A percentile compares a stretch with the other conserved stretches of the same genome.
These are phyloP conservation scores for Agapanthus africanus DNA, from an alignment of 106 monocot genomes.

Conservation along the genomic window DNA sequence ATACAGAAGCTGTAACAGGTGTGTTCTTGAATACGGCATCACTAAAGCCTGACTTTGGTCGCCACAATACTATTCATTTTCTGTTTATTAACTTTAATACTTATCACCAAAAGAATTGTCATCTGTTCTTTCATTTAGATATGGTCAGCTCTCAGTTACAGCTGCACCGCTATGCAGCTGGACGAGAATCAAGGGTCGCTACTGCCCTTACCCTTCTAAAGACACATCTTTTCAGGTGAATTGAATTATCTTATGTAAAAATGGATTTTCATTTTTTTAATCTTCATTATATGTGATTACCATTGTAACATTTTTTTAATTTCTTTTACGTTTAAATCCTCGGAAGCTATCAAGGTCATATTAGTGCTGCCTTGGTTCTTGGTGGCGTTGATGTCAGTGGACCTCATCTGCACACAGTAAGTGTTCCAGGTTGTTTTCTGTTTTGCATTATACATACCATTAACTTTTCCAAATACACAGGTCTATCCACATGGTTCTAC, in stretches of 20 bases:
- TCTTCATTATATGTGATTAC: too few species aligned
- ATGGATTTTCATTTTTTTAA: too few species aligned
- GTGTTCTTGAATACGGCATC: background rate
- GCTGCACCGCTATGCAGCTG: conserved; percentile 84
- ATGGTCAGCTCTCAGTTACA: too few species aligned
- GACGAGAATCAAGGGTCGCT: conserved; percentile 74
- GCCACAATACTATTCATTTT: background rate
- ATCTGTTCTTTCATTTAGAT: background rate
- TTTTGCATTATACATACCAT: background rate
- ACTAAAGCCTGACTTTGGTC: background rate
- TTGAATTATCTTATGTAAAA: background rate
- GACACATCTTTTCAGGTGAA: conserved; percentile 69
- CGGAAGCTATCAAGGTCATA: conserved; percentile 83
- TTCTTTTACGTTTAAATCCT: conserved; percentile 4
- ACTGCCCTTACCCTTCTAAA: conserved; percentile 83
- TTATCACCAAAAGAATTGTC: background rate
- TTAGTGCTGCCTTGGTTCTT: conserved; percentile 97
- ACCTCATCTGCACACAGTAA: conserved; percentile 50
- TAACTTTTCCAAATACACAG: background rate
- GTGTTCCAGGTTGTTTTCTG: background rate
- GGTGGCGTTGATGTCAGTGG: conserved; percentile 80
- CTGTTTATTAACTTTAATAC: too few species aligned
- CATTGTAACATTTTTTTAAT: conserved; percentile 6
- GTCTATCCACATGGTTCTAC: conserved; percentile 3
- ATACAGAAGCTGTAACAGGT: conserved; percentile 98